These are phyloP conservation scores for Penicillium sp. DNA, from an alignment of 2,329 filamentous ascomycete species.

Conservation along the genomic window DNA sequence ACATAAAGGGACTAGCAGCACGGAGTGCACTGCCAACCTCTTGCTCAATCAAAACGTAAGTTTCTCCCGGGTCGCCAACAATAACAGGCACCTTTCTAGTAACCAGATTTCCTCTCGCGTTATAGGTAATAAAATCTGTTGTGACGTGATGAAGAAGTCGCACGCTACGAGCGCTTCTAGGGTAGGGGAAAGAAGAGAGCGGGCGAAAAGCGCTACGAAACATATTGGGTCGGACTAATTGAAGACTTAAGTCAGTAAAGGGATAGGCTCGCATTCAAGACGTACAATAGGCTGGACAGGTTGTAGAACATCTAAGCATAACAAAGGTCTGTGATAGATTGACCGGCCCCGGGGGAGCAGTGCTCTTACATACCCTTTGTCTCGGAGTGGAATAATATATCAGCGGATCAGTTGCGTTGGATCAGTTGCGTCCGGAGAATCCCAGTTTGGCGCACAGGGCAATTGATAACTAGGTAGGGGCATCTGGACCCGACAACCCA, in stretches of 20 bases:
- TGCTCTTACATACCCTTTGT: too few relatives aligned
- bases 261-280: neutral
- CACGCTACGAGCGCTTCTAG: conserved; percentile 4
- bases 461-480: too few relatives aligned
- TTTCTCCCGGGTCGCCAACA: conserved; percentile 18
- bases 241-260: neutral
- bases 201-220: conserved; percentile 11
- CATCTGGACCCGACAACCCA: too few relatives aligned
- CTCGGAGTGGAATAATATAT: too few relatives aligned
- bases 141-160: conserved; percentile 20
- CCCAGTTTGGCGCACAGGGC: too few relatives aligned
- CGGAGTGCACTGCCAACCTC: conserved; percentile 15
- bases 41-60: conserved; percentile 19
- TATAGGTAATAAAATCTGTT: conserved; percentile 16
- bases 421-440: too few relatives aligned
- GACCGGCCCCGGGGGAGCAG: too few relatives aligned
- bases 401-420: too few relatives aligned
- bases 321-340: too few relatives aligned
- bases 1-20: conserved; percentile 12
- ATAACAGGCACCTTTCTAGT: conserved; percentile 18
- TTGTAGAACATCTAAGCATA: neutral
- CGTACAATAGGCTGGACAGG: neutral
- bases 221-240: conserved; percentile 6
- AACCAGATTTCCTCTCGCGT: conserved; percentile 15
- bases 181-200: conserved; percentile 3